Conservation (phyloP, 495 filamentous ascomycete genomes). For the Ramalina intermedia region DNA sequence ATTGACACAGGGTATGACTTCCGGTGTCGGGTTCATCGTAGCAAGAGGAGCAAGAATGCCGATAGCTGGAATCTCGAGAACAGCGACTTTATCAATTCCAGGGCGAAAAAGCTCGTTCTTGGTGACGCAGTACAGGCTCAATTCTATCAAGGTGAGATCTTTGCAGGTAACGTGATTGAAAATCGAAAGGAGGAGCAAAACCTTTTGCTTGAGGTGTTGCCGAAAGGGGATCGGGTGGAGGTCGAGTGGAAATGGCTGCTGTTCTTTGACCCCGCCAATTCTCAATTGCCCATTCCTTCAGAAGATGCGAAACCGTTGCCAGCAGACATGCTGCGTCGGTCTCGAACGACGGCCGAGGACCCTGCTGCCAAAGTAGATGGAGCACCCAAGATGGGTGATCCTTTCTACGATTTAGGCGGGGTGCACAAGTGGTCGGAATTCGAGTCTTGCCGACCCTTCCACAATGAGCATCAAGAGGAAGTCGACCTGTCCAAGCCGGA, state of each 20-base stretch:
- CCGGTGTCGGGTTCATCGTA: slow-evolving; percentile 83
- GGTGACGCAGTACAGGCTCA: slow-evolving; percentile 82
- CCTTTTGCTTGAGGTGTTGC: slow-evolving; percentile 70
- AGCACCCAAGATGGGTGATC: slow-evolving; percentile 40
- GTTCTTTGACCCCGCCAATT: slow-evolving; percentile 36
- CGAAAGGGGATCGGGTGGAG: slow-evolving; percentile 51
- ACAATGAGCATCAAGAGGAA: slow-evolving; percentile 38
- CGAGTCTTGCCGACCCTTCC: slow-evolving; percentile 36
- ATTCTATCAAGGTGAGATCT: slow-evolving; percentile 70
- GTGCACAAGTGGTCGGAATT: slow-evolving; percentile 73
- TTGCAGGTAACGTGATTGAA: slow-evolving; percentile 77
- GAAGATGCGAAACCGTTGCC: slow-evolving; percentile 46
- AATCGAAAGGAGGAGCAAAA: slow-evolving; percentile 65
- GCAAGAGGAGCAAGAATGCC: slow-evolving; percentile 61
- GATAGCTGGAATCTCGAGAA: slow-evolving; percentile 53
- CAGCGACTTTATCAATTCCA: slow-evolving; percentile 52
- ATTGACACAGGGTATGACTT: slow-evolving; percentile 79
- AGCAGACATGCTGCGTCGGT: slow-evolving; percentile 37
- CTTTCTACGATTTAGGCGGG: slow-evolving; percentile 41
- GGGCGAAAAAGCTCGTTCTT: slow-evolving; percentile 49
- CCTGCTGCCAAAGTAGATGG: slow-evolving; percentile 28
- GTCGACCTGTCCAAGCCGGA: slow-evolving; percentile 54
- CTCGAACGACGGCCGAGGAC: slow-evolving; percentile 26
- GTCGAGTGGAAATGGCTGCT: slow-evolving; percentile 42
- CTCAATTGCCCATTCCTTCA: slow-evolving; percentile 26